Conservation (phyloP, 768 basidiomycete species). For the Suillus alpinus region DNA sequence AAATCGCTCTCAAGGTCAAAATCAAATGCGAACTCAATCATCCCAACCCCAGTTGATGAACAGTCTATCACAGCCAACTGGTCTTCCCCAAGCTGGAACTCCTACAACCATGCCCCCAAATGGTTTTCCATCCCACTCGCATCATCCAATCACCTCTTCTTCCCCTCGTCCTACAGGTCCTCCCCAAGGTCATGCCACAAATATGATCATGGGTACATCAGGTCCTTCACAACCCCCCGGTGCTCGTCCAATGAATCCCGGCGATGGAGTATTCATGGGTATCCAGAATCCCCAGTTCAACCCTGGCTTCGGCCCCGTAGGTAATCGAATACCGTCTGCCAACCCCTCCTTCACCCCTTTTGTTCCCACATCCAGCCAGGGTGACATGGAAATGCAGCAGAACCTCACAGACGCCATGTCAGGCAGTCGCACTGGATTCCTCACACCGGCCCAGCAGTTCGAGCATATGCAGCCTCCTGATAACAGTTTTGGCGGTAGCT, state of each 20-base stretch:
- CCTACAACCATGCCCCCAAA: slow-evolving; percentile 30
- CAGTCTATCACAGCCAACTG: slow-evolving; percentile 35
- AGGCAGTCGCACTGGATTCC: slow-evolving; percentile 30
- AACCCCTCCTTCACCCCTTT: slow-evolving; percentile 42
- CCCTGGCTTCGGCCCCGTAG: slow-evolving; percentile 29
- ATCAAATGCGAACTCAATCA: slow-evolving; percentile 42
- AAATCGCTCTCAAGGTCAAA: slow-evolving; percentile 40
- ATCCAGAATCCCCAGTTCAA: slow-evolving; percentile 37
- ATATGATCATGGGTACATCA: slow-evolving; percentile 30
- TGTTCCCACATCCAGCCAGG: slow-evolving; percentile 49
- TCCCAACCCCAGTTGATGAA: slow-evolving; percentile 49
- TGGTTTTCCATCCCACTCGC: slow-evolving; percentile 27
- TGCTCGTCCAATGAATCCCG: slow-evolving; percentile 42
- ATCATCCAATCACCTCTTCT: slow-evolving; percentile 27
- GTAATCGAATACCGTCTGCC: slow-evolving; percentile 33
- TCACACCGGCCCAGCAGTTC: slow-evolving; percentile 64
- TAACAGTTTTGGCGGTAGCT: slow-evolving; percentile 28
- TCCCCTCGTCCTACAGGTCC: slow-evolving; percentile 29
- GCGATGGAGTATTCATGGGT: slow-evolving; percentile 44
- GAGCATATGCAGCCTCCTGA: slow-evolving; percentile 50
- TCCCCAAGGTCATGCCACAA: slow-evolving; percentile 27
- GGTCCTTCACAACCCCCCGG: slow-evolving; percentile 29
- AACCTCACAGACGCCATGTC: slow-evolving; percentile 40
- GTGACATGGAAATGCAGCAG: slow-evolving; percentile 44
- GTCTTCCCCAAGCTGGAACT: slow-evolving; percentile 27